Percentiles rank a stretch among this genome's conserved stretches.
These are phyloP conservation scores for Pseudonitzschia multiseries DNA, from an alignment of 108 stramenopile genomes.

Conservation along the genomic window DNA sequence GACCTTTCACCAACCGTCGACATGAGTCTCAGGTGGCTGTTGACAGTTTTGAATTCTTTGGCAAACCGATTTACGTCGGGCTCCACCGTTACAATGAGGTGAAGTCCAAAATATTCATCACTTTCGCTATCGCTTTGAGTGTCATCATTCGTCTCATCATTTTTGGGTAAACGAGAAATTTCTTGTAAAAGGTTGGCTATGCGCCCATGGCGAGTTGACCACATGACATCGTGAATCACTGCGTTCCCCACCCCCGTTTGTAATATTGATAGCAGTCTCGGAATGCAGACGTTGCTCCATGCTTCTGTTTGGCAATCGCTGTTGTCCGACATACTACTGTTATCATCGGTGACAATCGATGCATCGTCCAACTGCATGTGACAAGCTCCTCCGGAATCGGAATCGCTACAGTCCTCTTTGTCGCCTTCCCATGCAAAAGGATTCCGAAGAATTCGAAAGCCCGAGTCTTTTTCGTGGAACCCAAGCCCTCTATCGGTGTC, in stretches of 20 bases:
- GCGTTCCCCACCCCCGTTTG: slow-evolving; percentile 72
- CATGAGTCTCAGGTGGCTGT: slow-evolving; percentile 42
- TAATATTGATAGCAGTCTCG: slow-evolving; percentile 62
- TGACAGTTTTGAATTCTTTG: slow-evolving; percentile 60
- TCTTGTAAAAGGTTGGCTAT: slow-evolving; percentile 61
- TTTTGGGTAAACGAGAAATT: slow-evolving; percentile 27
- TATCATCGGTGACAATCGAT: slow-evolving; percentile 11
- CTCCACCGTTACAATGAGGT: slow-evolving; percentile 73
- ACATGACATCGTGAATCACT: slow-evolving; percentile 71
- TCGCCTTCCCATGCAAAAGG: slow-evolving; percentile 41
- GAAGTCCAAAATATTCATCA: slow-evolving; percentile 63
- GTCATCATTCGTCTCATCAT: not conserved
- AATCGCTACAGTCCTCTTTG: slow-evolving; percentile 21
- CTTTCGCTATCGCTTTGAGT: not conserved
- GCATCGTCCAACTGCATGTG: slow-evolving; percentile 21
- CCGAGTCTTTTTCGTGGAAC: not conserved
- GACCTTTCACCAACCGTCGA: slow-evolving; percentile 21
- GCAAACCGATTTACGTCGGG: slow-evolving; percentile 51
- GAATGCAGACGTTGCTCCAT: slow-evolving; percentile 61
- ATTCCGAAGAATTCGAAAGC: slow-evolving; percentile 21
- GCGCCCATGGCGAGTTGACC: slow-evolving; percentile 58
- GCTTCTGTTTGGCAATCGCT: slow-evolving; percentile 30
- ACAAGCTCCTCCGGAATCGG: slow-evolving; percentile 11
- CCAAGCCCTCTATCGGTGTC: not conserved
- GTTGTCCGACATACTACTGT: slow-evolving; percentile 5